These are phyloP conservation scores for Talaromyces sp. DNA, from an alignment of 2,329 filamentous ascomycete genomes.

Conservation along the genomic window DNA sequence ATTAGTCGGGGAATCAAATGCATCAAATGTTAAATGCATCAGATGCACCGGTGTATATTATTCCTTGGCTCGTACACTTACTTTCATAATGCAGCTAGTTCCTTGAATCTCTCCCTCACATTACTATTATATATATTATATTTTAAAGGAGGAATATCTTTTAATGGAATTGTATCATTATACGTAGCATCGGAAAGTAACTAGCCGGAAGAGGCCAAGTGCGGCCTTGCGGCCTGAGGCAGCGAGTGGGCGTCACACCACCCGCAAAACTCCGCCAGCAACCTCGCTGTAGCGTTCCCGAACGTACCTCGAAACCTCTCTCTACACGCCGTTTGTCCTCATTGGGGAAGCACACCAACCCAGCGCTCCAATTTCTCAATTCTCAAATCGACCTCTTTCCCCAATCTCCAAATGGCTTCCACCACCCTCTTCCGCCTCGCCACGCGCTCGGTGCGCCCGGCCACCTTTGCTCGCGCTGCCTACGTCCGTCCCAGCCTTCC, in stretches of 20 bases:
- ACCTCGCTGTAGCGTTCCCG: conserved; percentile 3
- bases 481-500: conserved; percentile 49
- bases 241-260: conserved; percentile 12
- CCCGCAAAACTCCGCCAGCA: conserved; percentile 15
- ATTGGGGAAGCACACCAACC: conserved; percentile 11
- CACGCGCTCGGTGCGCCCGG: conserved; percentile 59
- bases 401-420: conserved; percentile 57
- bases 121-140: too few species aligned
- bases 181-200: neutral
- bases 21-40: neutral
- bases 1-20: neutral
- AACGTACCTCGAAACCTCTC: conserved; percentile 8
- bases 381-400: conserved; percentile 7
- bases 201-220: conserved; percentile 5
- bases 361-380: neutral
- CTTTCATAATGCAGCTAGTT: neutral
- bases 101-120: neutral
- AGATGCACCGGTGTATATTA: neutral
- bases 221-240: conserved; percentile 13
- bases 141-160: too few species aligned
- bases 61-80: neutral
- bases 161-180: too few species aligned
- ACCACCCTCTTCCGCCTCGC: conserved; percentile 66
- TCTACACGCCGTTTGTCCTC: conserved; percentile 7
- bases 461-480: conserved; percentile 62